Percentiles rank a stretch among this genome's conserved stretches.
These are phyloP conservation scores for Aeschynomene evenia DNA, from an alignment of 306 rosid species.

Conservation along the genomic window DNA sequence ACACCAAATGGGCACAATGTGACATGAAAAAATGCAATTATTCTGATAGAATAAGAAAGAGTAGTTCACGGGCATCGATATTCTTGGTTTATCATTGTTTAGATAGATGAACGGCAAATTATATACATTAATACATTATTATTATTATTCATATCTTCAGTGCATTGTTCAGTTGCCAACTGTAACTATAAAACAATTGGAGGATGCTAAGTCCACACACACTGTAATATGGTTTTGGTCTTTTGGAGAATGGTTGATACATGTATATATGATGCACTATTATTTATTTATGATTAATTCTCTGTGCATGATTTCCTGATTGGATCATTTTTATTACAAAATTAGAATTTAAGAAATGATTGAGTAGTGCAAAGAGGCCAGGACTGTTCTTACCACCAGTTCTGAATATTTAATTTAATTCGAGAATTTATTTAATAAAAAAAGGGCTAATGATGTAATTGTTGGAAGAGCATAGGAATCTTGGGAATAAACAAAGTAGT, in stretches of 20 bases:
- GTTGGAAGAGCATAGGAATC: neutral
- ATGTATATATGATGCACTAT: neutral
- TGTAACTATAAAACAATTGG: neutral
- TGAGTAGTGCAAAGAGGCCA: neutral
- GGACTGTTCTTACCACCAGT: neutral
- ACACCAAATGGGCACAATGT: neutral
- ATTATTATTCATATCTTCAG: neutral
- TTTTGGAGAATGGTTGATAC: neutral
- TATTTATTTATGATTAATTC: neutral
- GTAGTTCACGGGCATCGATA: slow-evolving; percentile 24
- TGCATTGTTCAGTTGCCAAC: neutral
- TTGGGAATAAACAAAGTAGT: slow-evolving; percentile 18
- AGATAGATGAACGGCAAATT: neutral
- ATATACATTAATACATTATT: too few species aligned
- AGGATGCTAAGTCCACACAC: neutral
- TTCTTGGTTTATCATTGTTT: slow-evolving; percentile 18
- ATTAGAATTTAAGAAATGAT: too few species aligned
- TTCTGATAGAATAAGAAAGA: neutral
- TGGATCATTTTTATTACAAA: too few species aligned
- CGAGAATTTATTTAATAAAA: neutral
- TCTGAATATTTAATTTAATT: neutral
- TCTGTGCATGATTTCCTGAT: neutral
- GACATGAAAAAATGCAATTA: neutral
- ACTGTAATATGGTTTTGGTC: neutral
- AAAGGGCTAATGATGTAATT: neutral